These are phyloP conservation scores for Astragalus membranaceus DNA, from an alignment of 306 rosid species.

Conservation along the genomic window DNA sequence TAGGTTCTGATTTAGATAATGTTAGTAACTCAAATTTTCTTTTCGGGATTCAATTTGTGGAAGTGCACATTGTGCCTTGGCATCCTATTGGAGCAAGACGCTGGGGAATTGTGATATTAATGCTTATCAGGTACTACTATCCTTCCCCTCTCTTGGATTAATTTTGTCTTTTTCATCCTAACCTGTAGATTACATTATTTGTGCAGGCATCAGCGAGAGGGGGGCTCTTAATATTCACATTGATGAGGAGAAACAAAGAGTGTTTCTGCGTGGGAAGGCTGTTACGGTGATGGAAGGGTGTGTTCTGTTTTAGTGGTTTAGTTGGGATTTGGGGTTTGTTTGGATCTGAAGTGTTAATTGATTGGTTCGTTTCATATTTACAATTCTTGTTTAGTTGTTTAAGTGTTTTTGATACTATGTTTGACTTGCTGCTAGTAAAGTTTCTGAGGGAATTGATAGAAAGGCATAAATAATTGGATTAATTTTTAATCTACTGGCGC, in stretches of 20 bases:
- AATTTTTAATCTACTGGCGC: too few relatives aligned
- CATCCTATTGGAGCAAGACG: constrained; percentile 59
- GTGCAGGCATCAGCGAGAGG: constrained; percentile 85
- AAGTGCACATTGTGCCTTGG: constrained; percentile 65
- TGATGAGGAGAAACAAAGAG: constrained; percentile 59
- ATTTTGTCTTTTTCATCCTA: background rate
- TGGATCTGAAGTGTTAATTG: too few relatives aligned
- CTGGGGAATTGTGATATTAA: constrained; percentile 33
- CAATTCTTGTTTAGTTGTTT: too few relatives aligned
- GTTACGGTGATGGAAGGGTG: constrained; percentile 62
- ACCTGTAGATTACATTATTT: background rate
- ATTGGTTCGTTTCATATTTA: too few relatives aligned
- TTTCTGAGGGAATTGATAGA: too few relatives aligned
- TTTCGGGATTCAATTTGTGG: constrained; percentile 64
- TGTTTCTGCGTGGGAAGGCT: constrained; percentile 64
- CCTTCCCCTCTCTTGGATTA: background rate
- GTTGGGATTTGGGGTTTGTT: too few relatives aligned
- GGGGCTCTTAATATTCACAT: constrained; percentile 50
- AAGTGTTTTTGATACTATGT: too few relatives aligned
- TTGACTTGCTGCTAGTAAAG: too few relatives aligned
- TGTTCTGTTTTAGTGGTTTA: constrained; percentile 48
- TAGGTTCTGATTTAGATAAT: background rate
- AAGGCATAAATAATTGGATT: too few relatives aligned
- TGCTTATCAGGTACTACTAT: background rate
- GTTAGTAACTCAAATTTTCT: background rate